Conservation (phyloP, 2,329 filamentous ascomycete genomes). For the Ophiostoma himal-ulmi region DNA sequence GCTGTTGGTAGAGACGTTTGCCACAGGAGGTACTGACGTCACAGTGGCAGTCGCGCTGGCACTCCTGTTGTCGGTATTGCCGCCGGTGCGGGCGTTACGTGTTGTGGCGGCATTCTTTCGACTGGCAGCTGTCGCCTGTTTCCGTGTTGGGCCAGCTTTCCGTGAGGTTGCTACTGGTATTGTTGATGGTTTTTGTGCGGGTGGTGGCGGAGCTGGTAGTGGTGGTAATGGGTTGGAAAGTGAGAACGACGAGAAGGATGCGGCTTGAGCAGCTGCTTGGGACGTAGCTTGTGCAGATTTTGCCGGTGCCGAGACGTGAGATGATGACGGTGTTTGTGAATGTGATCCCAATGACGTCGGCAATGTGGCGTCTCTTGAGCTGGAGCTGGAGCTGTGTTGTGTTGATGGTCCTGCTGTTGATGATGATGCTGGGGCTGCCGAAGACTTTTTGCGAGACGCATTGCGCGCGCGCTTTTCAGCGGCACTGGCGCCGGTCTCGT, state of each 20-base stretch:
- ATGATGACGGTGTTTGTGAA: not conserved
- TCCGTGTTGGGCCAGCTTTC: not conserved
- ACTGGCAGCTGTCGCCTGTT: not conserved
- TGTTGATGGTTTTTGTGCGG: not conserved
- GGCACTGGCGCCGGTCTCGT: constrained; percentile 56
- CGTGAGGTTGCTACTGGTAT: not conserved
- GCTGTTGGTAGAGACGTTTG: not conserved
- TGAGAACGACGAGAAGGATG: not conserved
- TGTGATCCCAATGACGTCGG: not conserved
- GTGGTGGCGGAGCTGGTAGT: not conserved
- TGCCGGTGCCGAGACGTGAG: not conserved
- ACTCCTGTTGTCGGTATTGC: not conserved
- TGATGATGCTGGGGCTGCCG: not conserved
- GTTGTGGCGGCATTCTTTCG: not conserved
- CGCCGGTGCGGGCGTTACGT: not conserved
- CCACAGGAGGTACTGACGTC: not conserved
- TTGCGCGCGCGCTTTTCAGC: constrained; percentile 19
- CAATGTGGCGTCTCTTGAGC: not conserved
- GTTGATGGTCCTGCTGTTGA: not conserved
- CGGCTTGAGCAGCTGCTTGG: not conserved
- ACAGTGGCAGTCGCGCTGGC: no score
- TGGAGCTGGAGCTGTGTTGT: not conserved
- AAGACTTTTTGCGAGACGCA: constrained; percentile 15
- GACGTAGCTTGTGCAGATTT: not conserved
- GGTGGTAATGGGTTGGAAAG: not conserved